These are phyloP conservation scores for Jatropha curcas DNA, from an alignment of 345 rosid genomes.

Conservation along the genomic window DNA sequence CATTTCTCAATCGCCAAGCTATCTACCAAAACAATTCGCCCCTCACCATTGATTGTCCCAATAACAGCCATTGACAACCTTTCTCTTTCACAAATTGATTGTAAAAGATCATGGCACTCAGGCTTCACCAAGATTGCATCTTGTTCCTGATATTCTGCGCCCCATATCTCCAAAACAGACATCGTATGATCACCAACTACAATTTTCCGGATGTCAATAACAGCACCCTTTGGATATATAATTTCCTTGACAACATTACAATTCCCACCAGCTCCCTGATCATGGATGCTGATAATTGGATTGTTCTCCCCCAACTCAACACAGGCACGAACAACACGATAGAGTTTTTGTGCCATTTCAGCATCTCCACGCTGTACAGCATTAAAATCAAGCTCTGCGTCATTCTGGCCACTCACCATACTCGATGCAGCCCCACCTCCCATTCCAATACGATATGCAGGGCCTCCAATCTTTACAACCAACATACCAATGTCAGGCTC, in stretches of 20 bases:
- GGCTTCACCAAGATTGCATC: conserved; percentile 93
- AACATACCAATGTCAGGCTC: conserved; percentile 90
- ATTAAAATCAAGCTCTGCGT: conserved; percentile 94
- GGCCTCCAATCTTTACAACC: conserved; percentile 96
- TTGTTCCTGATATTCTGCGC: conserved; percentile 98
- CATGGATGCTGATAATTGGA: conserved; percentile 94
- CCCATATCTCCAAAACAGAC: conserved; percentile 98
- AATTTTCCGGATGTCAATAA: conserved; percentile 73
- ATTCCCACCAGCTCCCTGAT: conserved; percentile 97
- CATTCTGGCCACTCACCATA: conserved; percentile 98
- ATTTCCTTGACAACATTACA: conserved; percentile 98
- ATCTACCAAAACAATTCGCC: conserved; percentile 74
- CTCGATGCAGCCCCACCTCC: conserved; percentile 99
- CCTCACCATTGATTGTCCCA: conserved; percentile 76
- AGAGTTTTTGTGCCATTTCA: conserved; percentile 92
- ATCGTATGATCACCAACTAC: conserved; percentile 90
- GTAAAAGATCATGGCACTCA: conserved; percentile 62
- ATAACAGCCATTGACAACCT: conserved; percentile 91
- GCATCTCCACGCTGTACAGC: conserved; percentile 99
- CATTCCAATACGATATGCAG: conserved; percentile 97
- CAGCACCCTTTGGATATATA: conserved; percentile 87
- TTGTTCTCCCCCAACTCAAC: conserved; percentile 88
- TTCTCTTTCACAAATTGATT: conserved; percentile 83
- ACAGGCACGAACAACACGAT: conserved; percentile 89
- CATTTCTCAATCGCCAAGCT: conserved; percentile 54